A percentile compares a stretch with the other conserved stretches of the same genome.
Conservation (phyloP, 2,329 filamentous ascomycete species). For the Tolypocladium tundrense region DNA sequence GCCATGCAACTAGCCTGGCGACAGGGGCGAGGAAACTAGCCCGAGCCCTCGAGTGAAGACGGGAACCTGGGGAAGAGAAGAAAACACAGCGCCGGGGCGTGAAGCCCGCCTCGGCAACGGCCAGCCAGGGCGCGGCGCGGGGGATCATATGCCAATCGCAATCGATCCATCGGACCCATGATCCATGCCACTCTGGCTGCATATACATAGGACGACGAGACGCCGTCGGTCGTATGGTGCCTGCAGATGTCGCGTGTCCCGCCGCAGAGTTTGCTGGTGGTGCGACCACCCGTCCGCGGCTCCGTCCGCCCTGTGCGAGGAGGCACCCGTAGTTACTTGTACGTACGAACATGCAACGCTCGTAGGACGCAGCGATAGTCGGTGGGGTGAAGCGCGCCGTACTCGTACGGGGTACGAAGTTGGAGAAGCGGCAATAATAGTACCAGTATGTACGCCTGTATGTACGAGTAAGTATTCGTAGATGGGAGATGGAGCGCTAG, state of each 20-base stretch:
- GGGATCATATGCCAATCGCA: background rate
- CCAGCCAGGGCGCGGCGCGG: background rate
- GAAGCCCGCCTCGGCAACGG: background rate
- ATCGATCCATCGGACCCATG: background rate
- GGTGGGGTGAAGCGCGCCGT: background rate
- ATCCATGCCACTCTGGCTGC: background rate
- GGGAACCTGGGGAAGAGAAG: background rate
- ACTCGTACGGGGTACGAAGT: background rate
- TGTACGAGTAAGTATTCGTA: too few species aligned
- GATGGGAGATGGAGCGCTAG: too few species aligned
- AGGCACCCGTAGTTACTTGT: background rate
- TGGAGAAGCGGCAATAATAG: background rate
- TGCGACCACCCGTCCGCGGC: too few species aligned
- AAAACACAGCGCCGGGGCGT: background rate
- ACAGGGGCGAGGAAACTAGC: background rate
- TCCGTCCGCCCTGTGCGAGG: background rate
- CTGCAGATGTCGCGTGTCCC: background rate
- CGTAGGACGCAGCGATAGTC: background rate
- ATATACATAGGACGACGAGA: background rate
- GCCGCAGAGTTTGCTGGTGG: background rate
- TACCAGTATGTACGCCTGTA: too few species aligned
- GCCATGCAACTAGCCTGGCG: background rate
- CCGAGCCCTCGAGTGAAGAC: background rate
- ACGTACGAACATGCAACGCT: background rate
- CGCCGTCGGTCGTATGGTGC: background rate